A percentile compares a stretch with the other conserved stretches of the same genome.
These are phyloP conservation scores for Microdochium trichocladiopsis DNA, from an alignment of 2,329 filamentous ascomycete genomes.

Conservation along the genomic window DNA sequence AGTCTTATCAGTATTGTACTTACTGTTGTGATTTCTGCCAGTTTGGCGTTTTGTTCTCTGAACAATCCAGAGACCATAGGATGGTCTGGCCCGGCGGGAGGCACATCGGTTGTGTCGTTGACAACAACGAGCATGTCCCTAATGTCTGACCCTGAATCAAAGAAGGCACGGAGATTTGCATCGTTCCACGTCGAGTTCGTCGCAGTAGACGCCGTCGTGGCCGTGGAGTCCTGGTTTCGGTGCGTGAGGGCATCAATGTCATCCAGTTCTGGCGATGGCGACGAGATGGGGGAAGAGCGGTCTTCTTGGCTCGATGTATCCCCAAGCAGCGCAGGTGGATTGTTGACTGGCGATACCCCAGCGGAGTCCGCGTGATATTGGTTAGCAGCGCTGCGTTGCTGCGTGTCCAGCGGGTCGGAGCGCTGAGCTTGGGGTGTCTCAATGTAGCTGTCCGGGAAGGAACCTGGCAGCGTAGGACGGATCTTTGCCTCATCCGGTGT, in stretches of 20 bases:
- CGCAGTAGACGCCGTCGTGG: conserved; percentile 48
- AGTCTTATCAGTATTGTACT: conserved; percentile 20
- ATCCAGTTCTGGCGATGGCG: conserved; percentile 56
- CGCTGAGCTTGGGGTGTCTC: conserved; percentile 20
- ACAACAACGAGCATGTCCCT: conserved; percentile 86
- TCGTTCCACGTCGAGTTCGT: conserved; percentile 76
- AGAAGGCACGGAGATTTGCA: conserved; percentile 75
- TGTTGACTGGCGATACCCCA: conserved; percentile 52
- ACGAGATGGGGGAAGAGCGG: conserved; percentile 53
- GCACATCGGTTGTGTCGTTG: conserved; percentile 81
- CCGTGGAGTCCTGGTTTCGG: conserved; percentile 37
- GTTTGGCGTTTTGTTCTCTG: conserved; percentile 75
- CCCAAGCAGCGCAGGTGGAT: conserved; percentile 60
- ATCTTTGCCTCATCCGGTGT: conserved; percentile 13
- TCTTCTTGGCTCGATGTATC: conserved; percentile 68
- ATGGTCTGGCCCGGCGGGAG: conserved; percentile 75
- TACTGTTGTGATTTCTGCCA: conserved; percentile 79
- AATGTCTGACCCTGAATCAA: conserved; percentile 84
- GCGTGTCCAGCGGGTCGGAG: conserved; percentile 14
- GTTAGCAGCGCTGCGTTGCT: conserved; percentile 13
- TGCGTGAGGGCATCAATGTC: conserved; percentile 37
- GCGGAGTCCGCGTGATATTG: conserved; percentile 21
- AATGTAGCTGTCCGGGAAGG: conserved; percentile 33
- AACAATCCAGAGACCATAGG: conserved; percentile 77
- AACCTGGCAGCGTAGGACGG: conserved; percentile 28